Evolutionary conservation across 2,329 filamentous ascomycete species (phyloP).

Genomic region (Fusarium pininemorale): DNA sequence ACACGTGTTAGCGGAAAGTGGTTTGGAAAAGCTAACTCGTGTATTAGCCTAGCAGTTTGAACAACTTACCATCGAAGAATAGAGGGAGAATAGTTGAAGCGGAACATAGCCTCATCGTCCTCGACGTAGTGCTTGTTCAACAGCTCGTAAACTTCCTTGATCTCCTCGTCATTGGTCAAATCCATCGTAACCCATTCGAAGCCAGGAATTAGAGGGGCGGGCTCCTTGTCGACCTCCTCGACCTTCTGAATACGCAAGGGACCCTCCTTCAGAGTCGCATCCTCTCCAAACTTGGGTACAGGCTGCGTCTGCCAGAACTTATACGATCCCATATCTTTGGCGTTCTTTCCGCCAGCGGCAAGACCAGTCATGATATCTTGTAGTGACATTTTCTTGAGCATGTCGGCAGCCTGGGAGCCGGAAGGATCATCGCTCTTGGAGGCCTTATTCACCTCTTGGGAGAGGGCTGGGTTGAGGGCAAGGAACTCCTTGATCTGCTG

Average conservation of each 20-base stretch:
- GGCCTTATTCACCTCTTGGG: slow-evolving; percentile 61
- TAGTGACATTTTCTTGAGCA: slow-evolving; percentile 70
- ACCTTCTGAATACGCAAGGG: slow-evolving; percentile 83
- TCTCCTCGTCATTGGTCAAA: slow-evolving; percentile 77
- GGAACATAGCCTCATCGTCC: slow-evolving; percentile 95
- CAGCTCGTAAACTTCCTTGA: slow-evolving; percentile 91
- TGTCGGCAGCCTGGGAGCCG: slow-evolving; percentile 57
- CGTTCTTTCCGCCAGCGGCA: slow-evolving; percentile 84
- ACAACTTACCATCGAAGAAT: slow-evolving; percentile 83
- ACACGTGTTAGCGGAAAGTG: slow-evolving; percentile 7
- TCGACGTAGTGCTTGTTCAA: slow-evolving; percentile 96
- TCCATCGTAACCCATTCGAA: slow-evolving; percentile 97
- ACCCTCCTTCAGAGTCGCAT: slow-evolving; percentile 72
- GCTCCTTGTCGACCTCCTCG: slow-evolving; percentile 81
- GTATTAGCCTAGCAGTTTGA: not conserved
- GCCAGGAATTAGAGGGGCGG: slow-evolving; percentile 77
- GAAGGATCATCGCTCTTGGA: slow-evolving; percentile 49
- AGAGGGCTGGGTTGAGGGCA: slow-evolving; percentile 76
- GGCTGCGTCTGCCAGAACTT: slow-evolving; percentile 99
- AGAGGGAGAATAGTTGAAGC: slow-evolving; percentile 91
- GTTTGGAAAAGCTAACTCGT: not conserved
- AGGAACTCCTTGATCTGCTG: slow-evolving; percentile 73
- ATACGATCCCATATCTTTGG: slow-evolving; percentile 95
- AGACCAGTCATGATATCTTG: slow-evolving; percentile 79
- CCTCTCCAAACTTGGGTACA: slow-evolving; percentile 81